These are phyloP conservation scores for Xerocomellus dryophilus DNA, from an alignment of 768 basidiomycete species.

Conservation along the genomic window DNA sequence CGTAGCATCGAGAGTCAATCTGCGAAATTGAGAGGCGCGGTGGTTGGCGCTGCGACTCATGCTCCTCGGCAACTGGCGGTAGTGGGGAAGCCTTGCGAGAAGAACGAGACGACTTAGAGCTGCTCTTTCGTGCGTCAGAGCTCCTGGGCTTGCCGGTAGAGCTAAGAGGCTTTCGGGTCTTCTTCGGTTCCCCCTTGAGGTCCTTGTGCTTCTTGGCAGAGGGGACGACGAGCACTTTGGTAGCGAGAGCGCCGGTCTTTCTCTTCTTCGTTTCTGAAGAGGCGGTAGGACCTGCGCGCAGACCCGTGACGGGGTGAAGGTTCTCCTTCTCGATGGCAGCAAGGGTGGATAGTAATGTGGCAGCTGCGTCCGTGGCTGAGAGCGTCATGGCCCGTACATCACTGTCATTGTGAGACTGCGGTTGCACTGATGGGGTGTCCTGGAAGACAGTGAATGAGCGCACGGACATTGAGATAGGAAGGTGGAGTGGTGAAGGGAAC, in stretches of 20 bases:
- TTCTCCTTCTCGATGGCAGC: slow-evolving; percentile 71
- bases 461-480: slow-evolving; percentile 44
- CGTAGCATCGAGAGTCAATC: slow-evolving; percentile 73
- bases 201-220: slow-evolving; percentile 44
- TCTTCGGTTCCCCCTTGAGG: slow-evolving; percentile 51
- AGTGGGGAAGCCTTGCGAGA: slow-evolving; percentile 54
- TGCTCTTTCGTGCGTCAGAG: slow-evolving; percentile 40
- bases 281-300: slow-evolving; percentile 44
- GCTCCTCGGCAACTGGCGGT: slow-evolving; percentile 59
- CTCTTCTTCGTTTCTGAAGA: slow-evolving; percentile 54
- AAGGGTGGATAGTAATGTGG: slow-evolving; percentile 36
- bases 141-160: slow-evolving; percentile 23
- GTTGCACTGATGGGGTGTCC: slow-evolving; percentile 43
- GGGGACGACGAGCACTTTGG: slow-evolving; percentile 43
- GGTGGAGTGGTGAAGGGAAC: slow-evolving; percentile 1
- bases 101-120: slow-evolving; percentile 31
- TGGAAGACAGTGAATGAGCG: slow-evolving; percentile 65
- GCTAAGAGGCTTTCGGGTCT: slow-evolving; percentile 47
- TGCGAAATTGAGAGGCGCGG: slow-evolving; percentile 40
- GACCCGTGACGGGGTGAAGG: slow-evolving; percentile 69
- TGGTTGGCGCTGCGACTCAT: slow-evolving; percentile 31
- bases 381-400: slow-evolving; percentile 23
- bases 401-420: slow-evolving; percentile 30
- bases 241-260: slow-evolving; percentile 56
- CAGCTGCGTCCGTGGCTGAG: slow-evolving; percentile 23